These are phyloP conservation scores for Colletotrichum karsti DNA, from an alignment of 2,329 filamentous ascomycete species.

Conservation along the genomic window DNA sequence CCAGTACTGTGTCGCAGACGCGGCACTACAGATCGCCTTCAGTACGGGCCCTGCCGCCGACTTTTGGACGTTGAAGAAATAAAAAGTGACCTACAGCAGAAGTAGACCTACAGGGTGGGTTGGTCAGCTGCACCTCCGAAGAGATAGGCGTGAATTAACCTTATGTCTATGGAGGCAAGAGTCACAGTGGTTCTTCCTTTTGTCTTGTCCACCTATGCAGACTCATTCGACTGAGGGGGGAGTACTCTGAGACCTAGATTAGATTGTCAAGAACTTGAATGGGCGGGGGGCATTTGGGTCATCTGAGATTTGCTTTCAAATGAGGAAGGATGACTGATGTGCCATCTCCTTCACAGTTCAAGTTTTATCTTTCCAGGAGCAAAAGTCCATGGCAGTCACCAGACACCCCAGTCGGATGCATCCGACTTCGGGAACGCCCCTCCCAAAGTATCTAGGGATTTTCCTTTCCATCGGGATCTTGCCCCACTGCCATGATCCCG, in stretches of 20 bases:
- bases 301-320: background rate
- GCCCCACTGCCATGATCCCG: background rate
- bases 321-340: background rate
- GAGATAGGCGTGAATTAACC: background rate
- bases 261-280: background rate
- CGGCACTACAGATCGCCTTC: too few species aligned
- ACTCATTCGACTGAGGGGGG: background rate
- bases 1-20: too few species aligned
- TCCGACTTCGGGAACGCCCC: background rate
- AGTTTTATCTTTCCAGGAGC: background rate
- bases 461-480: background rate
- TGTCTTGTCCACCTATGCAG: background rate
- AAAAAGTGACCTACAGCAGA: too few species aligned
- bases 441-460: background rate
- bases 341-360: background rate
- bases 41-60: too few species aligned
- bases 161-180: accelerated
- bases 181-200: background rate
- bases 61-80: too few species aligned
- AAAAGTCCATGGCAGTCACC: background rate
- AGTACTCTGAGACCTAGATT: background rate
- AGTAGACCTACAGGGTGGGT: too few species aligned
- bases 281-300: background rate
- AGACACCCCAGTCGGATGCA: background rate
- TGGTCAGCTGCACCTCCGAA: too few species aligned